Evolutionary conservation across 106 monocot species (phyloP).

Genomic region (Vanilla planifolia): DNA sequence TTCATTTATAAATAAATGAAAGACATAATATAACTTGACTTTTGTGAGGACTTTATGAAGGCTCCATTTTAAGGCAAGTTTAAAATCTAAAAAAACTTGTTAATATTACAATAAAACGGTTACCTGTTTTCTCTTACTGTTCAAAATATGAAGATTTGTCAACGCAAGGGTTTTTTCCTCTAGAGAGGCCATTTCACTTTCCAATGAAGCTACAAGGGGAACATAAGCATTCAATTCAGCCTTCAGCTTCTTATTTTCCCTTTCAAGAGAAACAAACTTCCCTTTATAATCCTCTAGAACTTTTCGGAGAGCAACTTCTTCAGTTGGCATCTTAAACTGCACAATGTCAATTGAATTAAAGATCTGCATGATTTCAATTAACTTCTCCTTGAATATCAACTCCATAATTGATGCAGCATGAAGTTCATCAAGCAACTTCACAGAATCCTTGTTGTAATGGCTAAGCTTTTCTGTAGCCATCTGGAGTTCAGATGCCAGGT

Average conservation of each 20-base stretch:
- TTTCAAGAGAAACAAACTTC: conserved; percentile 19
- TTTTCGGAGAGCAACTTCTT: conserved; percentile 22
- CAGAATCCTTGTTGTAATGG: conserved; percentile 30
- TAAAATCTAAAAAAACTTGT: not conserved
- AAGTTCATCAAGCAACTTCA: conserved; percentile 22
- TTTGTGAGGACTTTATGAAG: not conserved
- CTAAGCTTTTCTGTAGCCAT: conserved; percentile 21
- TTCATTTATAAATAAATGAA: no score
- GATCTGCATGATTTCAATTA: conserved; percentile 38
- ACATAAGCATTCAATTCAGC: conserved; percentile 31
- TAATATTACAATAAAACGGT: not conserved
- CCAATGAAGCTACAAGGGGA: conserved; percentile 28
- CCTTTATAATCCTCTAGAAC: conserved; percentile 13
- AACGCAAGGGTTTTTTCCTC: conserved; percentile 35
- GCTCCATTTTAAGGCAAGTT: not conserved
- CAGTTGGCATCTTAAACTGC: conserved; percentile 12
- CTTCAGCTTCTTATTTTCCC: conserved; percentile 33
- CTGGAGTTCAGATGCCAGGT: conserved; percentile 20
- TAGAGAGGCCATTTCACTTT: conserved; percentile 24
- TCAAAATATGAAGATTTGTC: conserved; percentile 16
- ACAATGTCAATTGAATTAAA: conserved; percentile 24
- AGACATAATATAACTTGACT: no score
- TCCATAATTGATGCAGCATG: conserved; percentile 28
- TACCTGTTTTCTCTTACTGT: conserved; percentile 21
- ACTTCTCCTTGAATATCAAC: conserved; percentile 36